Evolutionary conservation across 1,284 basidiomycete genomes (phyloP).

Genomic region (Anthracocystis setariae): DNA sequence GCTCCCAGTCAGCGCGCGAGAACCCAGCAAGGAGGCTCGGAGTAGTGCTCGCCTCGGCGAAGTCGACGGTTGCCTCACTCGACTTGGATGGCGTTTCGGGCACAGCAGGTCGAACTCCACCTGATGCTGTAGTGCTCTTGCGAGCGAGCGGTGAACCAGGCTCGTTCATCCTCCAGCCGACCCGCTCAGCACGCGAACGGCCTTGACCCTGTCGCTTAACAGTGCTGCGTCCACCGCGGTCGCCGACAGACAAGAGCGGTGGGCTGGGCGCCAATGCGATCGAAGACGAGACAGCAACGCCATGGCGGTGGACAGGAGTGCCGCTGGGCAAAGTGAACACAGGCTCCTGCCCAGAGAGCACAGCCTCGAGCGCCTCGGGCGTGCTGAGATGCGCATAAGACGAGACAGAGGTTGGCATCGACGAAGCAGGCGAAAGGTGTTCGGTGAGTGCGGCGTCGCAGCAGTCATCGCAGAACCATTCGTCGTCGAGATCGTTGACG

Average conservation of each 20-base stretch:
- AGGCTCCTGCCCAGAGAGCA: conserved; percentile 39
- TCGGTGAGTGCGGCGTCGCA: conserved; percentile 45
- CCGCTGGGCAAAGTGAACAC: conserved; percentile 47
- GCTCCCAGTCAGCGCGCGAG: conserved; percentile 48
- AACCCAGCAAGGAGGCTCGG: conserved; percentile 46
- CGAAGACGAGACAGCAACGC: conserved; percentile 48
- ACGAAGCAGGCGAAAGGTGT: conserved; percentile 46
- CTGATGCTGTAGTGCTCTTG: conserved; percentile 52
- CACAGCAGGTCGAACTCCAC: conserved; percentile 36
- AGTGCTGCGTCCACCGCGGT: conserved; percentile 37
- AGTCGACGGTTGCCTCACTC: conserved; percentile 39
- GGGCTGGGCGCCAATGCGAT: conserved; percentile 58
- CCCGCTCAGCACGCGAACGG: conserved; percentile 49
- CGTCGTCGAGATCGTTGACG: conserved; percentile 61
- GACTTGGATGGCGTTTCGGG: conserved; percentile 38
- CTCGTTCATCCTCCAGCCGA: conserved; percentile 54
- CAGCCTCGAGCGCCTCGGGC: conserved; percentile 39
- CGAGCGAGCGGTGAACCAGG: conserved; percentile 59
- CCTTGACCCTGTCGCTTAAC: conserved; percentile 50
- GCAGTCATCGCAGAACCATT: conserved; percentile 65
- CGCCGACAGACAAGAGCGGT: conserved; percentile 38
- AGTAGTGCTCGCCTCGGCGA: conserved; percentile 41
- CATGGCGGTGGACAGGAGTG: conserved; percentile 45
- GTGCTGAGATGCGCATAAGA: conserved; percentile 50
- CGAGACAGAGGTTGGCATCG: conserved; percentile 36